Evolutionary conservation across 2,329 filamentous ascomycete species (phyloP).

Genomic region (Calonectria crousiana): DNA sequence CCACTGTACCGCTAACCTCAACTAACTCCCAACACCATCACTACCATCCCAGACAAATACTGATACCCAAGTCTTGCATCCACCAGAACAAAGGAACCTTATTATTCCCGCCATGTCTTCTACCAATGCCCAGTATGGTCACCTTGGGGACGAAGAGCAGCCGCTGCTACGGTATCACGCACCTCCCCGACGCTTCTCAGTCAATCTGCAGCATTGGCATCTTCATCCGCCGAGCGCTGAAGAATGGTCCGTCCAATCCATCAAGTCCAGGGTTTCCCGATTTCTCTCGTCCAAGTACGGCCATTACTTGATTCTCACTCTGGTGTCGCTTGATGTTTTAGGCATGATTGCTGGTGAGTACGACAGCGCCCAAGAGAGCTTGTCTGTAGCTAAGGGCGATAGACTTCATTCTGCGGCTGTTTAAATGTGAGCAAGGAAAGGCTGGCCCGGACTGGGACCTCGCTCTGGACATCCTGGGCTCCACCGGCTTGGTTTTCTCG

Average conservation of each 20-base stretch:
- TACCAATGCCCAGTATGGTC: neutral
- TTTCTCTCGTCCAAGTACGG: slow-evolving; percentile 27
- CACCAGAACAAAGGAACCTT: neutral
- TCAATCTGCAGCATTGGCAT: slow-evolving; percentile 27
- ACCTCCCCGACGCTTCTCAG: slow-evolving; percentile 4
- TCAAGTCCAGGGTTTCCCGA: slow-evolving; percentile 3
- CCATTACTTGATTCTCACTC: slow-evolving; percentile 23
- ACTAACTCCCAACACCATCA: neutral
- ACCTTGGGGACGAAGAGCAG: slow-evolving; percentile 15
- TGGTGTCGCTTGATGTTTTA: slow-evolving; percentile 27
- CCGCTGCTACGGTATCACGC: slow-evolving; percentile 8
- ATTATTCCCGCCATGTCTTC: neutral
- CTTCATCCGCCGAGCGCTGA: neutral
- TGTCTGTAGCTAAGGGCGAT: neutral
- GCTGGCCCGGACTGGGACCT: slow-evolving; percentile 22
- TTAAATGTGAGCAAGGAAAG: slow-evolving; percentile 27
- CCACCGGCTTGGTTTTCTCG: slow-evolving; percentile 69
- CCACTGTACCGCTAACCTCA: neutral
- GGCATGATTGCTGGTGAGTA: slow-evolving; percentile 29
- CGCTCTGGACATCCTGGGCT: slow-evolving; percentile 18
- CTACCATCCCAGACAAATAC: neutral
- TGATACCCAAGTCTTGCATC: neutral
- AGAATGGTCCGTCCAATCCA: slow-evolving; percentile 9
- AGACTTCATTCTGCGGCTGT: slow-evolving; percentile 26
- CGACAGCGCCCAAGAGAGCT: too few relatives aligned